Base-by-base conservation (phyloP, 106 monocot genomes). In the Phalaenopsis equestris region DNA sequence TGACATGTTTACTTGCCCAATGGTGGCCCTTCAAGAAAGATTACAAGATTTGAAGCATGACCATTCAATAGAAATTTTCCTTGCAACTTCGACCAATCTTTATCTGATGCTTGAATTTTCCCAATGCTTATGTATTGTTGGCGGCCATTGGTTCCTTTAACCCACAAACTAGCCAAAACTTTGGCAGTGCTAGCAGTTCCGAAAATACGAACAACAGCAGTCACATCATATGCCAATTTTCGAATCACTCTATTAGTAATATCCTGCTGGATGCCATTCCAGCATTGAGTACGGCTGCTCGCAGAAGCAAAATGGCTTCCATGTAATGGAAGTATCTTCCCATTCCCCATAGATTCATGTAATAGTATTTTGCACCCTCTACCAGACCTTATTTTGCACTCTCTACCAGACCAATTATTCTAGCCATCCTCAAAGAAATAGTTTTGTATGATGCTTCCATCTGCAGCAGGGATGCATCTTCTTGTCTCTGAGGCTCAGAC, bases 11-110 rank as follows among this genome's bases (percentile, higher is more conserved):
- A 30, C 30, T 30, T 84, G 78, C 91, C 94, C 12, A 87, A 78
- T 8, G 96, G 94, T 30, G 98, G 94, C 19, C 98, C 98, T 83
- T 99, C 94, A 3, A 99, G 77, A 76, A 77, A 99, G 24, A 99
- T 84, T 16, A 93, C 79, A 15, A 81, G 89, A 79, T 90, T 93
- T 68, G 98, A 89, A 79, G 82, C 81, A 19, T 18, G 67, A n/a
- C 83, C 84, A 83, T 93, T 94, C 47, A 99, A 72, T 3, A 99
- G 87, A 83, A 99, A 93, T 78, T 93, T 99, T 6, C 98, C 98
- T 42, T 90, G 94, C 80, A 99, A 72, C 19, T 88, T 85, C 30
- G 81, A 78, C 98, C 98, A 99, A 8, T 99, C 92, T 67, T 88
- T 90, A 46, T 94, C 92, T 82, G 98, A 83, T 80, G 90, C 92